These are phyloP conservation scores for Haplosporangium sp. DNA, from an alignment of 371 early-diverging fungal species.

Conservation along the genomic window DNA sequence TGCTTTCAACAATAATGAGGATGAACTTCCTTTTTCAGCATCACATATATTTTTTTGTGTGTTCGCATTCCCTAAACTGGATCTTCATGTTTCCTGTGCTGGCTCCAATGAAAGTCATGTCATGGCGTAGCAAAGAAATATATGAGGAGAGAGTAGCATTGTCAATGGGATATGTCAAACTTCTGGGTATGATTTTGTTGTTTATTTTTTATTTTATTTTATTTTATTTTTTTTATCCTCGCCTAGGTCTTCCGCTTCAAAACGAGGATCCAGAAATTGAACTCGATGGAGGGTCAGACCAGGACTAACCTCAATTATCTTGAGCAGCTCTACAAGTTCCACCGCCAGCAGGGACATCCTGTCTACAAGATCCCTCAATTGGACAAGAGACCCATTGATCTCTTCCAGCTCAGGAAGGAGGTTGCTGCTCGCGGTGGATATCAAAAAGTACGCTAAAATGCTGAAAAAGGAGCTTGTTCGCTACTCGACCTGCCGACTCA, in stretches of 20 bases:
- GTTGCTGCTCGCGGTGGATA: conserved; percentile 86
- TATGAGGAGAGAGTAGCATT: too few relatives aligned
- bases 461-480: conserved; percentile 1
- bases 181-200: too few relatives aligned
- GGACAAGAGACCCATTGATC: conserved; percentile 87
- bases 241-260: conserved; percentile 87
- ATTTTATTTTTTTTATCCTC: not conserved
- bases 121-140: too few relatives aligned
- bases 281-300: conserved; percentile 91
- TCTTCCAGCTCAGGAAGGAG: conserved; percentile 85
- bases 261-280: conserved; percentile 91
- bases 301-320: conserved; percentile 89
- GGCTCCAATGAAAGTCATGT: too few relatives aligned
- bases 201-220: not conserved
- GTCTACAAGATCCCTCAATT: conserved; percentile 83
- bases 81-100: too few relatives aligned
- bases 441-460: conserved; percentile 64
- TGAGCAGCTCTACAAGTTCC: conserved; percentile 91
- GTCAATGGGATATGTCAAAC: too few relatives aligned
- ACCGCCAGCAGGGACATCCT: conserved; percentile 80
- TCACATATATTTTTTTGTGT: too few relatives aligned
- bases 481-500: not conserved
- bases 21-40: too few relatives aligned
- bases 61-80: too few relatives aligned
- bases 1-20: too few relatives aligned